Evolutionary conservation across 495 filamentous ascomycete species (phyloP).

Genomic region (Lasiosphaeria hispida): DNA sequence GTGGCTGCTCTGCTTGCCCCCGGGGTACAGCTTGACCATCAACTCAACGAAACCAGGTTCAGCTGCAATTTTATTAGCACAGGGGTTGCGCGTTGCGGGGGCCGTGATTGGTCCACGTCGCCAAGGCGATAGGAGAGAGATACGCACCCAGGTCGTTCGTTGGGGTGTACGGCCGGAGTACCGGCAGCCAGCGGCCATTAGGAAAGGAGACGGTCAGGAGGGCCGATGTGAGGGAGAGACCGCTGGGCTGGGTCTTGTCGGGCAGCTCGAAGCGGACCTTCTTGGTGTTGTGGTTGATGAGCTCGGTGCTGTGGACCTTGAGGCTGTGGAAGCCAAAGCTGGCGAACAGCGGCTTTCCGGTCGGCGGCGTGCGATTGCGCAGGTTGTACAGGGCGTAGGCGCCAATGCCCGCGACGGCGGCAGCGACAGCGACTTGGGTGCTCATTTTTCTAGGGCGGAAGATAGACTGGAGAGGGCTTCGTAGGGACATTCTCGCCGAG

Average conservation of each 20-base stretch:
- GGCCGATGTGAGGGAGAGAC: slow-evolving; percentile 54
- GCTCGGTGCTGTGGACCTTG: slow-evolving; percentile 49
- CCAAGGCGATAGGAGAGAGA: not conserved
- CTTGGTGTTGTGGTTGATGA: slow-evolving; percentile 66
- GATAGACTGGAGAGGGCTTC: slow-evolving; percentile 8
- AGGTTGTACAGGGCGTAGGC: slow-evolving; percentile 24
- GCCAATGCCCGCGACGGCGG: slow-evolving; percentile 30
- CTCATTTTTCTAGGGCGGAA: slow-evolving; percentile 27
- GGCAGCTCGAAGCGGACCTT: slow-evolving; percentile 61
- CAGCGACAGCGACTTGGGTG: slow-evolving; percentile 26
- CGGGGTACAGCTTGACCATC: slow-evolving; percentile 63
- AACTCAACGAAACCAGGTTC: slow-evolving; percentile 55
- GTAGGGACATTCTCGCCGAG: slow-evolving; percentile 16
- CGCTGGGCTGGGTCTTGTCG: slow-evolving; percentile 44
- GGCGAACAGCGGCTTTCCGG: slow-evolving; percentile 27
- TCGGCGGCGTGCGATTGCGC: slow-evolving; percentile 11
- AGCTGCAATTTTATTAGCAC: slow-evolving; percentile 34
- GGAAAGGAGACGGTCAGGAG: slow-evolving; percentile 56
- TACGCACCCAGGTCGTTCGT: slow-evolving; percentile 51
- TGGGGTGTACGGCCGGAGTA: slow-evolving; percentile 59
- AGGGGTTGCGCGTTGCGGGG: too few relatives aligned
- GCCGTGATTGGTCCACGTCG: not conserved
- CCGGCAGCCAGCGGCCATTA: slow-evolving; percentile 50
- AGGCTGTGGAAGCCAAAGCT: slow-evolving; percentile 40
- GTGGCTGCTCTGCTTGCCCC: slow-evolving; percentile 59